Evolutionary conservation across 2,329 filamentous ascomycete species (phyloP).

Genomic region (Diaporthe vaccinii): DNA sequence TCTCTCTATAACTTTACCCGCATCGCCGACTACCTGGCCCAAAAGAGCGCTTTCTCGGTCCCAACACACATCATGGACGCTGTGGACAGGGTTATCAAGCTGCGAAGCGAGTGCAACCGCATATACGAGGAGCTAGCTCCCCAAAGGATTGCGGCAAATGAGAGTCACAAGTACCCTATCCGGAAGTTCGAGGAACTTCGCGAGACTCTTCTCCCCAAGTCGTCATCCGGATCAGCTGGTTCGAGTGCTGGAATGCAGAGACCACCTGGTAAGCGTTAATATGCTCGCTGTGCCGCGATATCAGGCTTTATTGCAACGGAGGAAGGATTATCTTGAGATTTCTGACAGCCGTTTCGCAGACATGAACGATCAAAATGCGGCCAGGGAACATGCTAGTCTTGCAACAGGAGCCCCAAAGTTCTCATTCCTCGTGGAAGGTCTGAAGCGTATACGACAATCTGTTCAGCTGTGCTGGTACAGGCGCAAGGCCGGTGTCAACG

Average conservation of each 20-base stretch:
- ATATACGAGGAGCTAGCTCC: neutral
- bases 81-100: neutral
- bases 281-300: neutral
- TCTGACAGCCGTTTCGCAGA: neutral
- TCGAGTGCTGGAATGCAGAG: neutral
- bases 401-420: too few species aligned
- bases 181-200: neutral
- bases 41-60: neutral
- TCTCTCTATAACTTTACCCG: neutral
- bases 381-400: neutral
- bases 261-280: neutral
- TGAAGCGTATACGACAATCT: neutral
- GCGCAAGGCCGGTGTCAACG: neutral
- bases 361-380: too few species aligned
- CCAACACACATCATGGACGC: neutral
- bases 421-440: neutral
- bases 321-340: neutral
- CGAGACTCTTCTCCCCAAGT: neutral
- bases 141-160: neutral
- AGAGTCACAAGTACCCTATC: neutral
- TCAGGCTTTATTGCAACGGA: neutral
- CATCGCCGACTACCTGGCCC: neutral
- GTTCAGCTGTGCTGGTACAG: neutral
- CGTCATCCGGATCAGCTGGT: neutral
- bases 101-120: neutral